Conservation (phyloP, 495 filamentous ascomycete genomes). For the Neurospora sp. region DNA sequence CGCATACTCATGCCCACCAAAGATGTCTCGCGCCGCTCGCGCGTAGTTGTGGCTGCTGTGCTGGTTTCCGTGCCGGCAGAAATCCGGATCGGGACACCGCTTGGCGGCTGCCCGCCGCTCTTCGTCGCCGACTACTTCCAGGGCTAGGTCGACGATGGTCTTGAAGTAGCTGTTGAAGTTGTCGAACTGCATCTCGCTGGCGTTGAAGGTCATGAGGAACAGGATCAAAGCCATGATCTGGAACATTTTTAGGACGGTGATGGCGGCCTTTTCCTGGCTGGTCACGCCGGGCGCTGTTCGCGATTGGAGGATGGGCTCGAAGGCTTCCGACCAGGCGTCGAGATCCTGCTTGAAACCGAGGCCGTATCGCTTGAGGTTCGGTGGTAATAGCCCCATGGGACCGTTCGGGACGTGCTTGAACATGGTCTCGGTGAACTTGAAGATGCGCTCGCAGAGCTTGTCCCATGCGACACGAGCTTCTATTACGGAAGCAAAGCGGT, state of each 20-base stretch:
- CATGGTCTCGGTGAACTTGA: conserved; percentile 44
- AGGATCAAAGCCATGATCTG: conserved; percentile 43
- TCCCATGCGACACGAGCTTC: conserved; percentile 43
- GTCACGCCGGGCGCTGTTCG: conserved; percentile 37
- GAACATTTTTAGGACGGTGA: conserved; percentile 45
- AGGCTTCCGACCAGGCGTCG: conserved; percentile 42
- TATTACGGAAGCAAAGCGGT: conserved; percentile 33
- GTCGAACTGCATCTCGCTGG: conserved; percentile 39
- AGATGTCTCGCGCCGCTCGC: conserved; percentile 18
- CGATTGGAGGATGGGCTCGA: conserved; percentile 38
- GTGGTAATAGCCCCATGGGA: conserved; percentile 41
- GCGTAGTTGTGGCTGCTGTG: conserved; percentile 4
- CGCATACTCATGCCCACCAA: conserved; percentile 32
- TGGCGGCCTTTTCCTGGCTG: conserved; percentile 43
- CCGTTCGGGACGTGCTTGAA: conserved; percentile 31
- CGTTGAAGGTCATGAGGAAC: conserved; percentile 44
- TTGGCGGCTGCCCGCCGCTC: conserved; percentile 35
- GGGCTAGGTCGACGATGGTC: conserved; percentile 33
- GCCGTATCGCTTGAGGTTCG: conserved; percentile 34
- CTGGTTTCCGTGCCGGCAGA: conserved; percentile 27
- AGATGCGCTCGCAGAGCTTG: conserved; percentile 38
- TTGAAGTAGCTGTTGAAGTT: conserved; percentile 29
- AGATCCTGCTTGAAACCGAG: conserved; percentile 32
- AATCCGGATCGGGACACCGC: conserved; percentile 32
- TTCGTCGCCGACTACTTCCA: conserved; percentile 40